Conservation (phyloP, 768 basidiomycete species). For the Russula foetens region DNA sequence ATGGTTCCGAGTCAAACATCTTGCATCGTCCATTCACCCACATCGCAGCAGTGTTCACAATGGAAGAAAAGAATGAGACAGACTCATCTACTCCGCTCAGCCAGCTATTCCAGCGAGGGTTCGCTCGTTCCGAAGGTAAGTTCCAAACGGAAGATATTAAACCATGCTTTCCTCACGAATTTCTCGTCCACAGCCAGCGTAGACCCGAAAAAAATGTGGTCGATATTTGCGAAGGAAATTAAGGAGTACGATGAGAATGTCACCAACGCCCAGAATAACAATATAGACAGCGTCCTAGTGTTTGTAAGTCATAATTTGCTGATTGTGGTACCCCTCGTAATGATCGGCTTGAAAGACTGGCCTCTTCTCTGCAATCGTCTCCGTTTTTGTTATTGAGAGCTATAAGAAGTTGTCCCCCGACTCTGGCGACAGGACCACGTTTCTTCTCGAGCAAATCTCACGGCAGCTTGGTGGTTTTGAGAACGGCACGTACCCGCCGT, state of each 20-base stretch:
- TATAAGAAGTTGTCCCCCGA: too few species aligned
- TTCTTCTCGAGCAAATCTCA: constrained; percentile 6
- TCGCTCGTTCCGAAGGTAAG: neutral
- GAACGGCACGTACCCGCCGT: neutral
- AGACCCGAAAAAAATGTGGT: constrained; percentile 7
- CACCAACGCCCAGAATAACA: neutral
- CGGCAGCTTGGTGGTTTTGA: neutral
- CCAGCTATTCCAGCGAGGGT: neutral
- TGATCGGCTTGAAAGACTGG: constrained; percentile 13
- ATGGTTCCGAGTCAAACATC: too few species aligned
- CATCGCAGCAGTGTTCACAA: too few species aligned
- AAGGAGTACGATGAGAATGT: neutral
- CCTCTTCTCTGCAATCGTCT: too few species aligned
- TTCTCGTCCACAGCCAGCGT: too few species aligned
- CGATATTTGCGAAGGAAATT: neutral
- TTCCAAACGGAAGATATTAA: neutral
- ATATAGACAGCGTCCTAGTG: constrained; percentile 8
- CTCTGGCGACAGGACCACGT: too few species aligned
- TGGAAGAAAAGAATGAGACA: too few species aligned
- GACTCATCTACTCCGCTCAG: neutral
- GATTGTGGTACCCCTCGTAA: too few species aligned
- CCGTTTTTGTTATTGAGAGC: constrained; percentile 19
- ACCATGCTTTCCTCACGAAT: neutral
- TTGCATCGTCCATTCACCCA: too few species aligned
- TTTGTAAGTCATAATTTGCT: constrained; percentile 4